A percentile compares a stretch with the other conserved stretches of the same genome.
These are phyloP conservation scores for Gracilaria domingensis DNA, from an alignment of 23 red algal genomes.

Conservation along the genomic window DNA sequence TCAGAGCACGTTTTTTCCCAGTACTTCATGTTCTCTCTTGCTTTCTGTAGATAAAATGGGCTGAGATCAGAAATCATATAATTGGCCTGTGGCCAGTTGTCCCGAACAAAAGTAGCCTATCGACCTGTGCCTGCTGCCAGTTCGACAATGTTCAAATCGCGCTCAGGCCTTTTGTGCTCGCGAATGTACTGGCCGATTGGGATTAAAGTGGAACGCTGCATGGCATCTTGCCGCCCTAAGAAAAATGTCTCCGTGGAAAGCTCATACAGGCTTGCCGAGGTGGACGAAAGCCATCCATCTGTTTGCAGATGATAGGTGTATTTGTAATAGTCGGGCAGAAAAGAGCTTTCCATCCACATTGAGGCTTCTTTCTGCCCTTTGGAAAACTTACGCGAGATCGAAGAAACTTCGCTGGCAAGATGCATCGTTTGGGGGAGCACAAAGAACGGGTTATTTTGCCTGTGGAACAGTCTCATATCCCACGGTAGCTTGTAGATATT, in stretches of 20 bases:
- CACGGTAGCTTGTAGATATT: conserved; percentile 20
- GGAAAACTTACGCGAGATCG: background rate
- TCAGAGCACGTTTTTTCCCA: background rate
- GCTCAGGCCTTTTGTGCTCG: too few species aligned
- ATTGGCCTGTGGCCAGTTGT: conserved; percentile 40
- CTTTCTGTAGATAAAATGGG: conserved; percentile 84
- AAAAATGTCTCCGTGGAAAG: conserved; percentile 73
- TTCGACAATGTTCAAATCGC: conserved; percentile 15
- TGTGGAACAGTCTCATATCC: conserved; percentile 29
- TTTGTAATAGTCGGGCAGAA: conserved; percentile 75
- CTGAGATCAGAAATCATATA: conserved; percentile 75
- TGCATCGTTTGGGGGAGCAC: background rate
- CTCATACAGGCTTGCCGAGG: conserved; percentile 73
- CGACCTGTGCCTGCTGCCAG: conserved; percentile 62
- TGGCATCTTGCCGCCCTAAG: conserved; percentile 73
- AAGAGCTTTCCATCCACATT: background rate
- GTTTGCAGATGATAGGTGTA: conserved; percentile 84
- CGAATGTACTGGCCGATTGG: conserved; percentile 45
- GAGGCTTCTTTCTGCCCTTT: background rate
- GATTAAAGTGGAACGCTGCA: conserved; percentile 65
- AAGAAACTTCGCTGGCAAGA: background rate
- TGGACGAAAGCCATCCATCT: conserved; percentile 75
- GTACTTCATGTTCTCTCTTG: conserved; percentile 52
- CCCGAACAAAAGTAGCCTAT: conserved; percentile 65
- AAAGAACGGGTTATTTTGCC: conserved; percentile 9